Percentiles rank a stretch among this genome's conserved stretches.
Conservation (phyloP, 768 basidiomycete genomes). For the Galerina sulciceps region DNA sequence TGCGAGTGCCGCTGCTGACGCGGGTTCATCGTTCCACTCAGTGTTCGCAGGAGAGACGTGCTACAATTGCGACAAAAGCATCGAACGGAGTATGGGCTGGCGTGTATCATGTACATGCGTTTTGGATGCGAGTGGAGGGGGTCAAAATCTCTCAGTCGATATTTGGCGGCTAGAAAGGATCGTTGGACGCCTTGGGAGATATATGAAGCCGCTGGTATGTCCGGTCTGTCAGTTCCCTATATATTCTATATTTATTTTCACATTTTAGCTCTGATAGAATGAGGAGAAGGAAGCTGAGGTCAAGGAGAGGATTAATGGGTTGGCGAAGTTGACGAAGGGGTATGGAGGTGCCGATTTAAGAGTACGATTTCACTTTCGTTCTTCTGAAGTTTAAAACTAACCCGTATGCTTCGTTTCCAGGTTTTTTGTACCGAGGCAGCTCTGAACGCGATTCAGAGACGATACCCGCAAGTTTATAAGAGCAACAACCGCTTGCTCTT, state of each 20-base stretch:
- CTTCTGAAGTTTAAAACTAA: slow-evolving; percentile 12
- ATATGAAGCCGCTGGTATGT: slow-evolving; percentile 85
- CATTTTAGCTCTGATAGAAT: slow-evolving; percentile 85
- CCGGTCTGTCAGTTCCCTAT: not conserved
- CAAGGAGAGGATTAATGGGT: slow-evolving; percentile 74
- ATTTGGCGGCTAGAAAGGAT: slow-evolving; percentile 78
- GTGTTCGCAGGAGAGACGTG: slow-evolving; percentile 54
- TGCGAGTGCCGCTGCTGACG: slow-evolving; percentile 18
- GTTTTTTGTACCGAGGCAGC: slow-evolving; percentile 97
- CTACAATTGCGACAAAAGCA: slow-evolving; percentile 60
- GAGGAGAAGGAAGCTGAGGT: slow-evolving; percentile 50
- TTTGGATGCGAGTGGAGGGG: slow-evolving; percentile 87
- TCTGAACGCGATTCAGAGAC: slow-evolving; percentile 92
- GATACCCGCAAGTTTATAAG: slow-evolving; percentile 98
- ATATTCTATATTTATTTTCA: not conserved
- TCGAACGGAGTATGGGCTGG: slow-evolving; percentile 75
- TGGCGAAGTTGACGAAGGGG: slow-evolving; percentile 92
- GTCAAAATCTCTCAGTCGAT: slow-evolving; percentile 76
- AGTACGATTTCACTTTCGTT: slow-evolving; percentile 49
- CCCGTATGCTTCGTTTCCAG: slow-evolving; percentile 35
- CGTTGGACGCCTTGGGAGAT: slow-evolving; percentile 88
- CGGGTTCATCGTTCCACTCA: slow-evolving; percentile 42
- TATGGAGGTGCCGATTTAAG: slow-evolving; percentile 97
- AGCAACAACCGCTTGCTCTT: slow-evolving; percentile 84
- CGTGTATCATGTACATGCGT: slow-evolving; percentile 91